phyloP scores from a whole-genome alignment of 495 filamentous ascomycete genomes.

The Oidiodendron maius region DNA sequence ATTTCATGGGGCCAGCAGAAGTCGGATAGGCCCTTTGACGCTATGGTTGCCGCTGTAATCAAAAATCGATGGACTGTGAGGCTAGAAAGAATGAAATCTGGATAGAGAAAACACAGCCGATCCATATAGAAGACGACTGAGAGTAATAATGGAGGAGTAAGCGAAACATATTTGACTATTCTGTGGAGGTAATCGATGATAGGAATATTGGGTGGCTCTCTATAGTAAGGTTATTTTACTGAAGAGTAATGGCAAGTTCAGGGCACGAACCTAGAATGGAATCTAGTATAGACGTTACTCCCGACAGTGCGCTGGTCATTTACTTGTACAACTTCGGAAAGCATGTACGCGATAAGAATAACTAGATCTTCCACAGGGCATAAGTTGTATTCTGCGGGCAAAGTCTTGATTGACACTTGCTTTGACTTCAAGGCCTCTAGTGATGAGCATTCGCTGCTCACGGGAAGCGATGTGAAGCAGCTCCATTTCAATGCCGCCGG shows the following conservation, averaged over 20 bases:
- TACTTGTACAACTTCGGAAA: conserved; percentile 81
- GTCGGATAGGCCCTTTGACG: conserved; percentile 87
- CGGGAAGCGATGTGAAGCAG: not conserved
- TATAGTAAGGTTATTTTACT: conserved; percentile 29
- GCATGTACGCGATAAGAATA: conserved; percentile 82
- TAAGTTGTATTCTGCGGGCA: conserved; percentile 69
- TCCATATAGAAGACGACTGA: conserved; percentile 98
- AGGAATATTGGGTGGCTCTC: conserved; percentile 83
- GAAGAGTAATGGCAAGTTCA: not conserved
- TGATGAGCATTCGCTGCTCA: not conserved
- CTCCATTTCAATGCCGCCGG: not conserved
- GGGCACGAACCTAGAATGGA: conserved; percentile 71
- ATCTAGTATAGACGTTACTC: conserved; percentile 77
- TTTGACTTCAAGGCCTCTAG: not conserved
- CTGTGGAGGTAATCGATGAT: conserved; percentile 85
- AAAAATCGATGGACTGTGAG: conserved; percentile 93
- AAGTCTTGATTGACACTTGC: conserved; percentile 42
- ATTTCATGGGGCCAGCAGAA: conserved; percentile 93
- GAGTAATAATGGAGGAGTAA: conserved; percentile 82
- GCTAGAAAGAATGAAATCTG: conserved; percentile 85
- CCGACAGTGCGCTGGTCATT: conserved; percentile 83
- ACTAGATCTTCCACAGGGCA: conserved; percentile 81
- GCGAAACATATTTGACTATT: conserved; percentile 82
- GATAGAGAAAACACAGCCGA: conserved; percentile 81
- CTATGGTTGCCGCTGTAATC: conserved; percentile 87